These are phyloP conservation scores for Wickerhamiella lipophila DNA, from an alignment of 805 yeast genomes.

Conservation along the genomic window DNA sequence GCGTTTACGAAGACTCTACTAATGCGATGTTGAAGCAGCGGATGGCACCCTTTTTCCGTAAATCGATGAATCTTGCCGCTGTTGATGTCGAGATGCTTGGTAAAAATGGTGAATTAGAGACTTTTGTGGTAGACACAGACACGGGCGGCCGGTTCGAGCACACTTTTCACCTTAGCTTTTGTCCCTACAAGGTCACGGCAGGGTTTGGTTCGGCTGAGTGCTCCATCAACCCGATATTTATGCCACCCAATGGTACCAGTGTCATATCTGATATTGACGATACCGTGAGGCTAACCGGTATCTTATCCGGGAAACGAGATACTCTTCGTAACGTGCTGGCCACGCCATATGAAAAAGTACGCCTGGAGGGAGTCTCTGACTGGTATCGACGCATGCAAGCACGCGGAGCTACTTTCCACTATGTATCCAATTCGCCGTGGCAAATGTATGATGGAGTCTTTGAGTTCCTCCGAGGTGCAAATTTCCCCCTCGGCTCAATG, in stretches of 20 bases:
- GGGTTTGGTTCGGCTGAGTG: constrained; percentile 7
- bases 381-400: constrained; percentile 51
- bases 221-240: constrained; percentile 12
- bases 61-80: not conserved
- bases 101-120: constrained; percentile 13
- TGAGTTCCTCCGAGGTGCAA: constrained; percentile 41
- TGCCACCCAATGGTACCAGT: constrained; percentile 40
- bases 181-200: constrained; percentile 15
- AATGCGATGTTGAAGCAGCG: constrained; percentile 1
- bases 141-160: constrained; percentile 21
- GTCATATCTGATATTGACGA: constrained; percentile 90
- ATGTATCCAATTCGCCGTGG: constrained; percentile 93
- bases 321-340: constrained; percentile 67
- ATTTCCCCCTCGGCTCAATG: constrained; percentile 68
- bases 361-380: constrained; percentile 55
- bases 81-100: constrained; percentile 11
- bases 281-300: constrained; percentile 83
- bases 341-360: constrained; percentile 52
- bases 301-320: constrained; percentile 74
- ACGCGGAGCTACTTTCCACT: constrained; percentile 57
- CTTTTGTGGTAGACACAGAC: constrained; percentile 19
- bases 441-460: constrained; percentile 56
- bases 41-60: constrained; percentile 10
- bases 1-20: not conserved
- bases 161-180: constrained; percentile 16